Evolutionary conservation across 768 basidiomycete genomes (phyloP).

Genomic region (Megacollybia marginata): DNA sequence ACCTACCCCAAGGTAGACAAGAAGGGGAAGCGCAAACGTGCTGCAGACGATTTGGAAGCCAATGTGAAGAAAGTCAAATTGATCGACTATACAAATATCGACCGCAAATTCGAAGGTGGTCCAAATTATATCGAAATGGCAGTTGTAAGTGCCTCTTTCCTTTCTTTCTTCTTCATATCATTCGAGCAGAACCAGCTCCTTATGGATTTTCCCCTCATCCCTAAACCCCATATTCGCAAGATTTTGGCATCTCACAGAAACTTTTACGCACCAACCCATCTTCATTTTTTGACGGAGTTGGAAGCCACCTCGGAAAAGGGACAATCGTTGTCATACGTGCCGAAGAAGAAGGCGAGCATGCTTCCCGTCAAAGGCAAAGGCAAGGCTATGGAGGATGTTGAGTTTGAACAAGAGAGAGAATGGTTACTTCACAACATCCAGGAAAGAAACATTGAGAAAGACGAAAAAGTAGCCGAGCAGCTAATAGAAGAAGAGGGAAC

Average conservation of each 20-base stretch:
- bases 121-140: constrained; percentile 41
- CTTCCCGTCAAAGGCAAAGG: constrained; percentile 31
- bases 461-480: constrained; percentile 23
- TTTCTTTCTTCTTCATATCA: constrained; percentile 1
- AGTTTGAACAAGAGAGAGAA: constrained; percentile 36
- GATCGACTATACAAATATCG: constrained; percentile 43
- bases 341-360: constrained; percentile 24
- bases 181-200: constrained; percentile 41
- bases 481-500: constrained; percentile 36
- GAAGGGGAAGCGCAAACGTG: constrained; percentile 38
- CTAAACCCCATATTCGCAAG: constrained; percentile 45
- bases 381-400: constrained; percentile 30
- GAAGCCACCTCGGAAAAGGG: constrained; percentile 13
- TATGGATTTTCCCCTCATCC: constrained; percentile 50
- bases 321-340: constrained; percentile 26
- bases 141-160: constrained; percentile 30
- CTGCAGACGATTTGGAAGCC: constrained; percentile 16
- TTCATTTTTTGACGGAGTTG: constrained; percentile 37
- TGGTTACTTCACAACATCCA: constrained; percentile 38
- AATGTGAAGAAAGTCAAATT: constrained; percentile 33
- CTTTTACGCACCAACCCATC: constrained; percentile 63
- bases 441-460: constrained; percentile 17
- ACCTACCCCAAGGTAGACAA: constrained; percentile 48
- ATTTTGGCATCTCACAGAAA: constrained; percentile 26
- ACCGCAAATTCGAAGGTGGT: constrained; percentile 37